Evolutionary conservation across 345 rosid genomes (phyloP), one percentile per base, ranked within the genome.

Genomic region (Erucastrum elatum): DNA sequence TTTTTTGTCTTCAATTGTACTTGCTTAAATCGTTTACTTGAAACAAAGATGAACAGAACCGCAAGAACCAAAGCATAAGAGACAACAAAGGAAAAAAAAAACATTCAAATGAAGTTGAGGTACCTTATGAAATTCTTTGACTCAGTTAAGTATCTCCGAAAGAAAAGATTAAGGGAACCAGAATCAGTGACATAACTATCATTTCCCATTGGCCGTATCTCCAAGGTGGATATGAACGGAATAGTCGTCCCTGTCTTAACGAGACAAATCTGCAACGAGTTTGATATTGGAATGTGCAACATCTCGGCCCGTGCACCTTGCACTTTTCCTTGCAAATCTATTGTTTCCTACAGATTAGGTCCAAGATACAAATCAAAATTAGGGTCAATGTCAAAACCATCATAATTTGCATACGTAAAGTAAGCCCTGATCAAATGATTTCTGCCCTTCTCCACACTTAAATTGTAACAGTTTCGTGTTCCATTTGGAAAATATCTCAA

Each of bases 381-480:
- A 0, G 85, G 87, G 0, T 4, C 0, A 25, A 31, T 61, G 8
- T 66, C 49, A 29, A 1, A 39, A 7, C 33, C 78, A 58, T 85
- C 90, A 30, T 87, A 87, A 12, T 85, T 83, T 69, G 87, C 90
- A 35, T 83, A 83, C 17, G 30, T 1, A 66, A 85, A 83, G 6
- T 0, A 0, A 3, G 75, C 85, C 13, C 76, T 66, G 21, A 85
- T 74, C 34, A 82, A 2, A 70, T 87, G 76, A 3, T 56, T 63
- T 0, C 83, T 41, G 1, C 85, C 87, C 55, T 55, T 56, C 8
- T 12, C 25, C 2, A 82, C 82, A 16, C 5, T 60, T 10, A 87
- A 37, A 0, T 13, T 81, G 80, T 87, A 87, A 27, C 86, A 83
- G 55, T 85, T 84, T 15, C 63, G 76, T 6, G 0, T 64, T 39